phyloP scores from a whole-genome alignment of 331 rosid genomes.

The Rhamnella rubrinervis region DNA sequence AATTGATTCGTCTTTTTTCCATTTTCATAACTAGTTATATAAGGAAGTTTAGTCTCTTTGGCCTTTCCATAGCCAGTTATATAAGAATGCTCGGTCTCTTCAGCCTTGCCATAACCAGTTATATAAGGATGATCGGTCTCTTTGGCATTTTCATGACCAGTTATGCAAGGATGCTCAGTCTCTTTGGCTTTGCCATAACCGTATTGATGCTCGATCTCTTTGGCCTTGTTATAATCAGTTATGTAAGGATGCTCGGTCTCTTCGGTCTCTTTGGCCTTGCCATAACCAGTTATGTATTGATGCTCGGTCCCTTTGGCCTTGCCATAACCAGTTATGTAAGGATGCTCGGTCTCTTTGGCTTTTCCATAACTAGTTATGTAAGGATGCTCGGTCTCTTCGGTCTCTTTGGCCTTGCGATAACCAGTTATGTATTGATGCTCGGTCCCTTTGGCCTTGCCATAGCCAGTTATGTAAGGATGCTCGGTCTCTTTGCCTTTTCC shows the following conservation, averaged over 20 bases:
- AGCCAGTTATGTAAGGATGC: not conserved
- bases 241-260: not conserved
- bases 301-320: not conserved
- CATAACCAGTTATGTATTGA: too few relatives aligned
- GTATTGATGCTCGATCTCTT: not conserved
- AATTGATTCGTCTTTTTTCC: too few relatives aligned
- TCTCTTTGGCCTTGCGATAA: not conserved
- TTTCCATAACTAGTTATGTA: not conserved
- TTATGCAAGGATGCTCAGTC: too few relatives aligned
- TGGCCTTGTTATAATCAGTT: not conserved
- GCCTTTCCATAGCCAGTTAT: too few relatives aligned
- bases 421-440: not conserved
- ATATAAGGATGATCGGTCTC: too few relatives aligned
- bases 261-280: too few relatives aligned
- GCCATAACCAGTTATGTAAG: not conserved
- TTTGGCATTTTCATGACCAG: too few relatives aligned
- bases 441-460: not conserved
- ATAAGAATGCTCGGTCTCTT: too few relatives aligned
- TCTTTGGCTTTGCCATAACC: not conserved
- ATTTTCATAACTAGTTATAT: too few relatives aligned
- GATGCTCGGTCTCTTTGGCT: not conserved
- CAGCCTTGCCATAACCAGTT: too few relatives aligned
- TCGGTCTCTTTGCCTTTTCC: not conserved
- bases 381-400: not conserved
- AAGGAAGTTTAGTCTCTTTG: too few relatives aligned